A percentile compares a stretch with the other conserved stretches of the same genome.
These are phyloP conservation scores for Ustilago trichophora DNA, from an alignment of 1,284 basidiomycete genomes.

Conservation along the genomic window DNA sequence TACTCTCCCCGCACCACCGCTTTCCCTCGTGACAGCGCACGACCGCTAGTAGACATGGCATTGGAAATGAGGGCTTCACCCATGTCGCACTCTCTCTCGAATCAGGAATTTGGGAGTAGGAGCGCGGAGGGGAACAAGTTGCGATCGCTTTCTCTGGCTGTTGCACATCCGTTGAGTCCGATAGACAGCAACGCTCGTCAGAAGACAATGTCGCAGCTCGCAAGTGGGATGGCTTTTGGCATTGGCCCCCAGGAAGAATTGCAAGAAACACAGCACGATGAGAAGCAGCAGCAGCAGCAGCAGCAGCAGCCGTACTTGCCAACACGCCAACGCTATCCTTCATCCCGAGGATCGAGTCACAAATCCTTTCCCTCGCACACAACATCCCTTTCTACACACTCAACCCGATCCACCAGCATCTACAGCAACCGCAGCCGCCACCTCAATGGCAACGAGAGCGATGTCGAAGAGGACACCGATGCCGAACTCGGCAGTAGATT, in stretches of 20 bases:
- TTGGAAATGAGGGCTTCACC: neutral
- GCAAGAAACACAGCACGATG: too few relatives aligned
- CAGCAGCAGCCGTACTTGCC: too few relatives aligned
- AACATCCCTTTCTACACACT: constrained; percentile 5
- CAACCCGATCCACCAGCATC: constrained; percentile 13
- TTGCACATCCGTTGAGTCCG: constrained; percentile 5
- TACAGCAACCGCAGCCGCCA: constrained; percentile 6
- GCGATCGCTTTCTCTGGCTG: constrained; percentile 17
- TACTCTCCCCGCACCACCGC: constrained; percentile 2
- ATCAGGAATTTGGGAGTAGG: neutral
- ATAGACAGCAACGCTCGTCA: neutral
- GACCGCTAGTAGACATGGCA: neutral
- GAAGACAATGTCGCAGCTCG: too few relatives aligned
- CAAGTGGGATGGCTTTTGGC: neutral
- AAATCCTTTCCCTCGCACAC: constrained; percentile 10
- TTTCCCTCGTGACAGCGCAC: neutral
- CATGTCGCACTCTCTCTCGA: neutral
- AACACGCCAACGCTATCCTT: neutral
- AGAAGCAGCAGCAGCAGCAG: too few relatives aligned
- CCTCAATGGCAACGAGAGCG: neutral
- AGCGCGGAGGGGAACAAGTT: constrained; percentile 6
- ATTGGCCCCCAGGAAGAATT: neutral
- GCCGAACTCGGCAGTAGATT: constrained; percentile 9
- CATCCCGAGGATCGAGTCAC: constrained; percentile 14
- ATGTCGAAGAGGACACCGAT: constrained; percentile 9